Conservation (phyloP, 805 yeast species). For the Clavispora carvajalis region DNA sequence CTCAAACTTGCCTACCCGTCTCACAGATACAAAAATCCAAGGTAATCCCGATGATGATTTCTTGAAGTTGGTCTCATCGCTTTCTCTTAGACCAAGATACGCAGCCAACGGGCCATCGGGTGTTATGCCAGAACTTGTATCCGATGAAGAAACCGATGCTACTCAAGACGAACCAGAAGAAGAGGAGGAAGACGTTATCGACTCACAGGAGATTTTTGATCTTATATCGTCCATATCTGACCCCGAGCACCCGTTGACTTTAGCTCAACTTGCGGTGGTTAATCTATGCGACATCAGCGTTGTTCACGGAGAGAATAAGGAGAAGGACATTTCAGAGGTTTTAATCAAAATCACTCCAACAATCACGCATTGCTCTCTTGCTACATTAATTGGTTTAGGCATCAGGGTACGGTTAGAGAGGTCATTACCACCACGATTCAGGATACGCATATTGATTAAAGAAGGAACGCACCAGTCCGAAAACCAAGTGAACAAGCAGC, state of each 20-base stretch:
- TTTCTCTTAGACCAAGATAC: constrained; percentile 21
- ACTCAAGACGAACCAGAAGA: constrained; percentile 22
- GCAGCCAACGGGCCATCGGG: neutral
- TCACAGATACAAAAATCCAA: constrained; percentile 10
- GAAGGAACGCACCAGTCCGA: constrained; percentile 96
- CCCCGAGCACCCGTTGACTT: constrained; percentile 94
- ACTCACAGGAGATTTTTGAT: constrained; percentile 69
- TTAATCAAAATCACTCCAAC: constrained; percentile 90
- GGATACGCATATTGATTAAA: constrained; percentile 74
- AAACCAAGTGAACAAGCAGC: constrained; percentile 90
- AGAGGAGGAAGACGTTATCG: constrained; percentile 59
- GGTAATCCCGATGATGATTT: constrained; percentile 16
- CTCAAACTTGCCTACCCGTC: constrained; percentile 70
- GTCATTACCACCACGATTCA: constrained; percentile 76
- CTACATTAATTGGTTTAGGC: constrained; percentile 93
- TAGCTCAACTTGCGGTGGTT: constrained; percentile 93
- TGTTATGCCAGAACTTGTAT: constrained; percentile 22
- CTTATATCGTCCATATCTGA: constrained; percentile 38
- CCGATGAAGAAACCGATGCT: constrained; percentile 17
- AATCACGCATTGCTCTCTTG: constrained; percentile 94
- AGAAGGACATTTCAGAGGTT: constrained; percentile 61
- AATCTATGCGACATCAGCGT: constrained; percentile 77
- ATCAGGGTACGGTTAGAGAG: constrained; percentile 88
- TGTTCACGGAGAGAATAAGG: constrained; percentile 43
- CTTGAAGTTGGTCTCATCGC: constrained; percentile 26